Percentiles rank a stretch among this genome's conserved stretches.
Conservation (phyloP, 2,329 filamentous ascomycete genomes). For the Talaromyces sp. region DNA sequence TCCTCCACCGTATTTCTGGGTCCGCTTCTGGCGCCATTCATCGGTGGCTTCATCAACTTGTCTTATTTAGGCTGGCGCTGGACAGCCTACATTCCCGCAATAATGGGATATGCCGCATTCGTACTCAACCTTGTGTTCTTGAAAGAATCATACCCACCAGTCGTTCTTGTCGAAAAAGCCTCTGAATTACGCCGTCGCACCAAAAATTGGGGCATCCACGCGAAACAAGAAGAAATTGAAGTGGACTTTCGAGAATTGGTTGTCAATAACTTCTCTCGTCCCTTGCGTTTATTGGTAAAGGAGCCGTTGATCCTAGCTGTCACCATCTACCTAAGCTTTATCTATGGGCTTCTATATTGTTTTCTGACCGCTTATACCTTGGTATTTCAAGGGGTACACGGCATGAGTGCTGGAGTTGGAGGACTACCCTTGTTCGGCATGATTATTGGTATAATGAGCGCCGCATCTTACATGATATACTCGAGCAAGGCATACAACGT, state of each 20-base stretch:
- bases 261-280: conserved; percentile 43
- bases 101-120: conserved; percentile 48
- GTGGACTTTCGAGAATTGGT: conserved; percentile 45
- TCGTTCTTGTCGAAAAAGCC: conserved; percentile 49
- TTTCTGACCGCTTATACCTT: conserved; percentile 22
- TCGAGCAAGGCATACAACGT: conserved; percentile 22
- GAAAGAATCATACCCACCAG: conserved; percentile 48
- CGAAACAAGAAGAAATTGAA: conserved; percentile 49
- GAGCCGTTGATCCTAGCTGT: conserved; percentile 35
- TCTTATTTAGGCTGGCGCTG: conserved; percentile 51
- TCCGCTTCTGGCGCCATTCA: conserved; percentile 38
- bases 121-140: conserved; percentile 36
- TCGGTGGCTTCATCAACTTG: conserved; percentile 44
- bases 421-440: conserved; percentile 27
- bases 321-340: conserved; percentile 26
- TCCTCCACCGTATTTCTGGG: conserved; percentile 43
- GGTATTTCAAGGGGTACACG: conserved; percentile 23
- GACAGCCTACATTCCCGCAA: conserved; percentile 49
- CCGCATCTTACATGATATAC: conserved; percentile 20
- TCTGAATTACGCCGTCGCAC: conserved; percentile 44
- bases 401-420: conserved; percentile 21
- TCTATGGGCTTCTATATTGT: conserved; percentile 24
- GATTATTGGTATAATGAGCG: conserved; percentile 24
- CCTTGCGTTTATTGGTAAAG: conserved; percentile 33
- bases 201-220: conserved; percentile 54